Base-by-base conservation (phyloP, 768 basidiomycete genomes). In the Fomitopsis pulvina region DNA sequence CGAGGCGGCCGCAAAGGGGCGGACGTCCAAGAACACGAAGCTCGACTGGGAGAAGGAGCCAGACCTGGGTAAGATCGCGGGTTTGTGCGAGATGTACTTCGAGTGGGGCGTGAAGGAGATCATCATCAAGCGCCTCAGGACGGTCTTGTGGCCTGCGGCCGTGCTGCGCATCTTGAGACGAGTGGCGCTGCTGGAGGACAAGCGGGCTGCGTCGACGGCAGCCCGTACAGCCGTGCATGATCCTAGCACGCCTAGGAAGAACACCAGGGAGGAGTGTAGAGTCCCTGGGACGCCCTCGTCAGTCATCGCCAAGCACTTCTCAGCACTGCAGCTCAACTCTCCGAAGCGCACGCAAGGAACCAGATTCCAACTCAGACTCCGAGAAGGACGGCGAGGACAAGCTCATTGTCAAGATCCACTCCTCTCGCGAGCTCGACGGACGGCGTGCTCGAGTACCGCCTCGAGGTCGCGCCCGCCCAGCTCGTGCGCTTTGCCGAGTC, bases 31-130 rank as follows among this genome's bases (percentile, higher is more conserved):
- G 39, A 56, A 64, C 18, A 45, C 51, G 0, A 77, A 75, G 70
- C 62, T 71, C 1, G 58, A 63, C 49, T 80, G 78, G 78, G 59
- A 60, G 28, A 61, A 66, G 47, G 87, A 91, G 52, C 85, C 86
- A 0, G 80, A 85, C 56, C 68, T 90, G 1, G 77, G 76, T 14
- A 79, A 77, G 47, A 76, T 94, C 14, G 92, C 93, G 0, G 77
- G 70, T 9, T 72, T 83, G 2, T 94, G 92, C 69, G 93, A 96
- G 65, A 74, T 83, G 41, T 87, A 83, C 63, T 95, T 95, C 54
- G 92, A 94, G 62, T 96, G 92, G 92, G 92, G 92, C 0, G 83
- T 89, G 44, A 83, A 75, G 57, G 85, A 90, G 42, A 72, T 81
- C 2, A 89, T 95, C 48, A 76, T 88, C 56, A 89, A 89, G 55